Conservation (phyloP, 768 basidiomycete genomes). For the Mycena olivaceomarginata region DNA sequence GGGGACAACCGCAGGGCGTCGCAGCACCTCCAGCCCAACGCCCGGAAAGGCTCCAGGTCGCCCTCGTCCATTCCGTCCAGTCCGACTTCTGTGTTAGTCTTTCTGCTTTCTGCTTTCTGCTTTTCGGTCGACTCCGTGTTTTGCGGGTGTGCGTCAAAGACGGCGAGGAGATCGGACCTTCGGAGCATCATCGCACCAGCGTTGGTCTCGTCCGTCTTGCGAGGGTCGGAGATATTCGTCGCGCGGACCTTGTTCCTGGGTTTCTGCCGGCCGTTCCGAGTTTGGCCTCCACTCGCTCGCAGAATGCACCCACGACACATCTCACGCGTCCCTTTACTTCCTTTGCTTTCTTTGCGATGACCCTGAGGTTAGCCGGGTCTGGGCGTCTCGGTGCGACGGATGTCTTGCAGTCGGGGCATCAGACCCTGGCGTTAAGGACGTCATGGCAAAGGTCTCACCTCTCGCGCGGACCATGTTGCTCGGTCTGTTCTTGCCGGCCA, state of each 20-base stretch:
- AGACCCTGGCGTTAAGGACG: too few species aligned
- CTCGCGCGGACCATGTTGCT: slow-evolving; percentile 7
- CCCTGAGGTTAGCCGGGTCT: too few species aligned
- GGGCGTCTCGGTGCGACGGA: not conserved
- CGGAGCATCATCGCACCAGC: not conserved
- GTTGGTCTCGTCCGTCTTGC: not conserved
- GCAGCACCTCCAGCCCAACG: slow-evolving; percentile 66
- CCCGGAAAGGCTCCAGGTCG: slow-evolving; percentile 76
- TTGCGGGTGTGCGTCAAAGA: not conserved
- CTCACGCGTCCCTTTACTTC: too few species aligned
- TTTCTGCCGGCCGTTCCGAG: not conserved
- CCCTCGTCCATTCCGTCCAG: slow-evolving; percentile 88
- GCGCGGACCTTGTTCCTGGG: slow-evolving; percentile 8
- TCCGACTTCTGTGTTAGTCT: slow-evolving; percentile 84
- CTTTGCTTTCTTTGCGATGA: too few species aligned
- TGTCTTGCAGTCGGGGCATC: too few species aligned
- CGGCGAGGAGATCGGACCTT: not conserved
- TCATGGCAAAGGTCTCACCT: not conserved
- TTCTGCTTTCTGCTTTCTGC: not conserved
- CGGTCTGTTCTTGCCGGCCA: not conserved
- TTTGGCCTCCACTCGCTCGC: not conserved
- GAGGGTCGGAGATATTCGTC: not conserved
- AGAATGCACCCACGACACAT: too few species aligned
- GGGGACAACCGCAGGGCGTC: slow-evolving; percentile 62
- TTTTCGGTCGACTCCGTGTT: not conserved